Percentiles rank a stretch among this genome's conserved stretches.
phyloP scores from a whole-genome alignment of 2,329 filamentous ascomycete genomes.

The Fusarium palustre region DNA sequence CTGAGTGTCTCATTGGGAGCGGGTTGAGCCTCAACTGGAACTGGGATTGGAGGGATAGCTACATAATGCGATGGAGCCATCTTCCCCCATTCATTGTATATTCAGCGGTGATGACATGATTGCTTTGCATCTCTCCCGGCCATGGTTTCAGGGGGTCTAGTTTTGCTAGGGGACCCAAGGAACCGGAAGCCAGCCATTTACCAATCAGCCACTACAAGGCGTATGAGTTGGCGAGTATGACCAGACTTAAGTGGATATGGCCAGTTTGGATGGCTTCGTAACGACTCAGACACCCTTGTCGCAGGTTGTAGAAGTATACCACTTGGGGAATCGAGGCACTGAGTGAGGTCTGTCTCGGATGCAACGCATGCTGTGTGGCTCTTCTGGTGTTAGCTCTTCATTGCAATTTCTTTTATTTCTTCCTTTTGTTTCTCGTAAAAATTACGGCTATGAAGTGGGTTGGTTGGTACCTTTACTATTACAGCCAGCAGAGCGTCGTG shows the following conservation, averaged over 20 bases:
- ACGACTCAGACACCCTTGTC: slow-evolving; percentile 42
- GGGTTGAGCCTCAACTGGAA: slow-evolving; percentile 19
- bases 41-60: slow-evolving; percentile 6
- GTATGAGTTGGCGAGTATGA: slow-evolving; percentile 31
- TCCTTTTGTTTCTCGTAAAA: not conserved
- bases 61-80: too few relatives aligned
- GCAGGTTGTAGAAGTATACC: slow-evolving; percentile 37
- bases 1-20: not conserved
- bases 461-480: not conserved
- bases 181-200: slow-evolving; percentile 27
- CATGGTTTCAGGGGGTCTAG: slow-evolving; percentile 24
- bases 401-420: not conserved
- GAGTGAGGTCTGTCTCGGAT: slow-evolving; percentile 19
- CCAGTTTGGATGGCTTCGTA: slow-evolving; percentile 29
- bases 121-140: slow-evolving; percentile 19
- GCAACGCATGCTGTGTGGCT: slow-evolving; percentile 33
- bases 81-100: slow-evolving; percentile 14
- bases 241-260: slow-evolving; percentile 40
- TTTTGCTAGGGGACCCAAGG: slow-evolving; percentile 37
- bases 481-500: slow-evolving; percentile 3
- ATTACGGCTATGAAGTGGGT: not conserved
- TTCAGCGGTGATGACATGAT: slow-evolving; percentile 23
- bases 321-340: slow-evolving; percentile 18
- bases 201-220: slow-evolving; percentile 42
- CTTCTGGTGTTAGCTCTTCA: slow-evolving; percentile 5